Percentiles rank a stretch among this genome's conserved stretches.
These are phyloP conservation scores for Prorocentrum cordatum DNA, from an alignment of 169 alveolate species.

Conservation along the genomic window DNA sequence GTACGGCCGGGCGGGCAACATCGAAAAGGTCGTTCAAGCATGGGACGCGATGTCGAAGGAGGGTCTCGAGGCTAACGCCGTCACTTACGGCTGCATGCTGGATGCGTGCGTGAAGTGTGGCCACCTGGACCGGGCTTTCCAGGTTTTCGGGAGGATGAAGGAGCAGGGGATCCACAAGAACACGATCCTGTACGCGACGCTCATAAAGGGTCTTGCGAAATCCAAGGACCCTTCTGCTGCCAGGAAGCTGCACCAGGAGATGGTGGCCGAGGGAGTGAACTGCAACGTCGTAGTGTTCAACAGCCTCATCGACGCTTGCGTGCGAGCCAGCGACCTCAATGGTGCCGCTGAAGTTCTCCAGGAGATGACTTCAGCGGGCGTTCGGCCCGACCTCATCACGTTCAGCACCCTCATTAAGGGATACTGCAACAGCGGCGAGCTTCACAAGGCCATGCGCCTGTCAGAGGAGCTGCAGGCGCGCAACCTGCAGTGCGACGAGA, in stretches of 20 bases:
- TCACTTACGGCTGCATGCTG: slow-evolving; percentile 60
- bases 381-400: slow-evolving; percentile 56
- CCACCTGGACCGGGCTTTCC: slow-evolving; percentile 51
- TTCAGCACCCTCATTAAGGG: slow-evolving; percentile 66
- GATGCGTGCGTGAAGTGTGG: slow-evolving; percentile 68
- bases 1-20: slow-evolving; percentile 49
- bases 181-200: slow-evolving; percentile 54
- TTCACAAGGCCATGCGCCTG: slow-evolving; percentile 52
- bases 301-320: slow-evolving; percentile 65
- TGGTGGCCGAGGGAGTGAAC: no score
- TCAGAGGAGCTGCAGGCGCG: slow-evolving; percentile 44
- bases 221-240: slow-evolving; percentile 58
- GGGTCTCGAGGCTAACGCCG: slow-evolving; percentile 65
- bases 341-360: slow-evolving; percentile 64
- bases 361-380: slow-evolving; percentile 28
- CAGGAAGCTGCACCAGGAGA: not conserved
- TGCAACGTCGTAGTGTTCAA: slow-evolving; percentile 68
- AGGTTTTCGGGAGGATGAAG: slow-evolving; percentile 42
- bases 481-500: slow-evolving; percentile 51
- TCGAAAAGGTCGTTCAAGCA: slow-evolving; percentile 42
- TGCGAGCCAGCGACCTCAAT: slow-evolving; percentile 46
- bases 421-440: slow-evolving; percentile 49
- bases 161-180: slow-evolving; percentile 45
- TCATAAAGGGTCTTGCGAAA: slow-evolving; percentile 64
- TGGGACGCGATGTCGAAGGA: slow-evolving; percentile 61